These are phyloP conservation scores for Beauveria brongniartii DNA, from an alignment of 2,329 filamentous ascomycete species.

Conservation along the genomic window DNA sequence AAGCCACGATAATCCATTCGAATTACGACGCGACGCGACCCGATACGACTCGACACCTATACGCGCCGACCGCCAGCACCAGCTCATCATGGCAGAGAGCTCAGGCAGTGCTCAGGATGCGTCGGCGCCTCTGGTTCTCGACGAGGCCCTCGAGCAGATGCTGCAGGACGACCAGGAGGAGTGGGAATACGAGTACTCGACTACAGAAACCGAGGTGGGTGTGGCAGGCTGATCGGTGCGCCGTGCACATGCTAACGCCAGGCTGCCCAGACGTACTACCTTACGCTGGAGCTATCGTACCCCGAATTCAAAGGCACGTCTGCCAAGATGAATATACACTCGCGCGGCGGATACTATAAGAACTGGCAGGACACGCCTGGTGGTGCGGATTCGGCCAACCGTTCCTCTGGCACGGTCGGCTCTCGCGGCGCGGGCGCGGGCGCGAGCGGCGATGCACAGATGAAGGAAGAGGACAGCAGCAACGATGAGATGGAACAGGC, in stretches of 20 bases:
- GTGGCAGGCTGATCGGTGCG: neutral
- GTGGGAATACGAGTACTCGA: constrained; percentile 61
- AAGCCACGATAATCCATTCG: neutral
- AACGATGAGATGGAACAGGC: constrained; percentile 26
- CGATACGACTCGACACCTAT: neutral
- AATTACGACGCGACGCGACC: neutral
- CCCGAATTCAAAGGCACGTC: constrained; percentile 45
- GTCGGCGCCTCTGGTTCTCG: constrained; percentile 12
- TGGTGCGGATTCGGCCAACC: constrained; percentile 18
- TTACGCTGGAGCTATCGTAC: constrained; percentile 55
- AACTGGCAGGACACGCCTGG: constrained; percentile 27
- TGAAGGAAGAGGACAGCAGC: constrained; percentile 19
- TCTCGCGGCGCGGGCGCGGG: neutral
- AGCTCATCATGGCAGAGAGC: neutral
- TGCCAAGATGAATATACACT: constrained; percentile 29
- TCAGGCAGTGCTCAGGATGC: neutral
- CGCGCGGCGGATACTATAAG: constrained; percentile 39
- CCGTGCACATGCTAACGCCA: neutral
- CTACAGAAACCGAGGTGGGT: constrained; percentile 51
- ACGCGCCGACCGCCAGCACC: neutral
- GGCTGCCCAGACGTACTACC: constrained; percentile 49
- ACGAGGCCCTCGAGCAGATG: constrained; percentile 21
- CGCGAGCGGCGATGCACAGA: constrained; percentile 11
- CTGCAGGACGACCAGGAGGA: constrained; percentile 43
- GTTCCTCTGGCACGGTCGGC: neutral